Conservation (phyloP, 1,139 yeast species). For the Yamadazyma oceani region DNA sequence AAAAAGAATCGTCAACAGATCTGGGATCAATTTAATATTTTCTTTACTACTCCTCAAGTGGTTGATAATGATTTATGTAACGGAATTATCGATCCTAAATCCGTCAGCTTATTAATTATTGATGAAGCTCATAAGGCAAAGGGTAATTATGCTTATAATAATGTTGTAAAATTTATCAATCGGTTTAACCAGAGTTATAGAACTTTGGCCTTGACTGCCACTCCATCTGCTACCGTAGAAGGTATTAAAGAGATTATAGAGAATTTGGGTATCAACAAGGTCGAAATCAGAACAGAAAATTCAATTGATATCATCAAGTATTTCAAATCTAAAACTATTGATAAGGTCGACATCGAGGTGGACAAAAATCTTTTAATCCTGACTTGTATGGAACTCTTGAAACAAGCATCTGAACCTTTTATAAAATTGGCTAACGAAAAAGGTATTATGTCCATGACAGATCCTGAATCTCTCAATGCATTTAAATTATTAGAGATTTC, state of each 20-base stretch:
- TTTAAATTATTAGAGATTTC: constrained; percentile 74
- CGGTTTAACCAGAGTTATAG: constrained; percentile 69
- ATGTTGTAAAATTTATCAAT: constrained; percentile 66
- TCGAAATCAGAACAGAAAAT: constrained; percentile 85
- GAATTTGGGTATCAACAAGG: constrained; percentile 68
- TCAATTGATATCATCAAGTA: constrained; percentile 79
- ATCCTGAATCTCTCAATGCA: constrained; percentile 67
- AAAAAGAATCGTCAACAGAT: constrained; percentile 65
- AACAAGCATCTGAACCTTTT: constrained; percentile 62
- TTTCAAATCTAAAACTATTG: constrained; percentile 69
- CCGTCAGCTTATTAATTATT: constrained; percentile 71
- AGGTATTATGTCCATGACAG: constrained; percentile 60
- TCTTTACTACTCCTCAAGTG: constrained; percentile 96
- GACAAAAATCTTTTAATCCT: constrained; percentile 56
- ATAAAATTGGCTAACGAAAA: constrained; percentile 63
- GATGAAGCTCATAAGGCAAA: constrained; percentile 97
- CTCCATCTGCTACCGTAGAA: constrained; percentile 87
- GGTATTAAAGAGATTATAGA: constrained; percentile 84
- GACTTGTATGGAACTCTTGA: constrained; percentile 39
- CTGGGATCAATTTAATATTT: constrained; percentile 76
- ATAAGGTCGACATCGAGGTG: constrained; percentile 55
- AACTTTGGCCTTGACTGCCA: constrained; percentile 87
- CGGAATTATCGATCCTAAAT: constrained; percentile 75
- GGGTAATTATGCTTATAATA: constrained; percentile 86
- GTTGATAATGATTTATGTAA: constrained; percentile 83